These are phyloP conservation scores for Epithele typhae DNA, from an alignment of 768 basidiomycete genomes.

Conservation along the genomic window DNA sequence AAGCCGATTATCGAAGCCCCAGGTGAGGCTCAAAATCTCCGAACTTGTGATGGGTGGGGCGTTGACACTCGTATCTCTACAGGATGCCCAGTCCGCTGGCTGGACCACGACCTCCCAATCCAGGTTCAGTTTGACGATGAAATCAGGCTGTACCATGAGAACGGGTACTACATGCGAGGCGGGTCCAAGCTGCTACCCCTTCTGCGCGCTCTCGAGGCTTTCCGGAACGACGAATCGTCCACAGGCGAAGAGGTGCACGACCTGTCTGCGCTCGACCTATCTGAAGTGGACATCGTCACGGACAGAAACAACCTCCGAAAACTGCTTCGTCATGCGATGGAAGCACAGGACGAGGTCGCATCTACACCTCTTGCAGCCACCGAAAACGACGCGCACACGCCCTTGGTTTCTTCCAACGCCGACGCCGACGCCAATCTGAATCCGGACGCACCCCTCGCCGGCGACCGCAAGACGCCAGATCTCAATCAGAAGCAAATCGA, in stretches of 20 bases:
- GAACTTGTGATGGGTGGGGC: neutral
- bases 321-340: constrained; percentile 50
- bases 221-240: neutral
- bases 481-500: neutral
- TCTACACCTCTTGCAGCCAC: constrained; percentile 13
- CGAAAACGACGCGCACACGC: too few relatives aligned
- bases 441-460: too few relatives aligned
- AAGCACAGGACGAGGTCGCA: neutral
- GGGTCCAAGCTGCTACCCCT: constrained; percentile 44
- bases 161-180: constrained; percentile 41
- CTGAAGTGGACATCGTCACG: constrained; percentile 43
- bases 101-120: constrained; percentile 40
- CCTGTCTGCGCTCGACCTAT: constrained; percentile 30
- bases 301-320: constrained; percentile 67
- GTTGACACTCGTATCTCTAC: too few relatives aligned
- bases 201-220: constrained; percentile 50
- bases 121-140: constrained; percentile 52
- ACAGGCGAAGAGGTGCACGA: constrained; percentile 3
- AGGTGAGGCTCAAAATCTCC: constrained; percentile 24
- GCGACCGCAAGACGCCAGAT: neutral
- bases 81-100: constrained; percentile 63
- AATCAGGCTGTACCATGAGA: constrained; percentile 48
- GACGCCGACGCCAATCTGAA: too few relatives aligned
- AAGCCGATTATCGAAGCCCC: constrained; percentile 50
- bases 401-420: too few relatives aligned